phyloP scores from a whole-genome alignment of 78 protist species.

The Monocercomonoides exilis region DNA sequence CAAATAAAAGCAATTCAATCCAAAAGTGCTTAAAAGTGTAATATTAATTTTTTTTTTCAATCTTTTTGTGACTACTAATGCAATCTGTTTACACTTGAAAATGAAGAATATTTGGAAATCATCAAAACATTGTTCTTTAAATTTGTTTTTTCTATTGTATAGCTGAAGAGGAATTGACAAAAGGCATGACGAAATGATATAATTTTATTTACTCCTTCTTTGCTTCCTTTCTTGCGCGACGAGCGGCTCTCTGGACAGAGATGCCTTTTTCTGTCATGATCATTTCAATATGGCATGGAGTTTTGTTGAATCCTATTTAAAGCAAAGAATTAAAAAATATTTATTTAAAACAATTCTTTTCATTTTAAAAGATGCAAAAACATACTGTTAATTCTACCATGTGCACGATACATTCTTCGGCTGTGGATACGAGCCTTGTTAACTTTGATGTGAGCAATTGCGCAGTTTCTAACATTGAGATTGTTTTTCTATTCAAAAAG shows the following conservation, averaged over 20 bases:
- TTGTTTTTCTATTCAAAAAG: constrained; percentile 9
- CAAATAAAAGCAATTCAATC: no score
- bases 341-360: not conserved
- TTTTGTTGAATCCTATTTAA: constrained; percentile 28
- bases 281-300: constrained; percentile 60
- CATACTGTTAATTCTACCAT: constrained; percentile 56
- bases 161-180: no score
- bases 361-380: not conserved
- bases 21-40: no score
- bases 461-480: constrained; percentile 39
- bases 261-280: constrained; percentile 32
- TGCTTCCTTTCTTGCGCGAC: no score
- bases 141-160: no score
- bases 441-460: constrained; percentile 51
- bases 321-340: not conserved
- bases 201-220: no score
- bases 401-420: constrained; percentile 67
- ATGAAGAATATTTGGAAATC: no score
- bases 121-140: no score
- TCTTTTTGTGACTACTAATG: no score
- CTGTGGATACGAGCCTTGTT: constrained; percentile 44
- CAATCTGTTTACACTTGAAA: no score
- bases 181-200: no score
- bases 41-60: no score
- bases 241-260: not conserved